phyloP scores from a whole-genome alignment of 1,284 basidiomycete genomes.

The Exobasidium rhododendri region DNA sequence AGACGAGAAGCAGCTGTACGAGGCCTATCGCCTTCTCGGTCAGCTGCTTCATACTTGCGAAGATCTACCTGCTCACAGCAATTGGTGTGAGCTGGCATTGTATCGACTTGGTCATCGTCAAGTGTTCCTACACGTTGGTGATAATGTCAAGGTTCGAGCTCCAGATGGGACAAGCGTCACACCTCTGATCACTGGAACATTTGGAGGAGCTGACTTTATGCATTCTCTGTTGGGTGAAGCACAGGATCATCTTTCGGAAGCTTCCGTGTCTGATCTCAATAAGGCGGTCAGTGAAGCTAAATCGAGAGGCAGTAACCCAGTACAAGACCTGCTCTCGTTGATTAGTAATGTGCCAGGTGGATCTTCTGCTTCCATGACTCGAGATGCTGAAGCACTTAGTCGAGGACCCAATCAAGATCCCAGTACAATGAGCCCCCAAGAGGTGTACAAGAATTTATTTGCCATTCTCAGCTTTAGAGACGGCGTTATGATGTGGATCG shows the following conservation, averaged over 20 bases:
- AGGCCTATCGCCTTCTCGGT: constrained; percentile 57
- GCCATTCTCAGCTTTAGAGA: constrained; percentile 77
- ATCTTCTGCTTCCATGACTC: constrained; percentile 20
- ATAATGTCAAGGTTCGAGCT: constrained; percentile 70
- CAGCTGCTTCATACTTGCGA: constrained; percentile 70
- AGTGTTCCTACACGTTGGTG: constrained; percentile 86
- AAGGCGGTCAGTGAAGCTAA: constrained; percentile 66
- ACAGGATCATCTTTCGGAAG: constrained; percentile 63
- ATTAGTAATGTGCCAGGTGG: constrained; percentile 60
- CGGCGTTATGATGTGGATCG: constrained; percentile 74
- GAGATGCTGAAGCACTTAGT: constrained; percentile 40
- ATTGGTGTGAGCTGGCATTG: constrained; percentile 60
- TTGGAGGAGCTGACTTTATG: constrained; percentile 81
- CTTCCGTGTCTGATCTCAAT: constrained; percentile 83
- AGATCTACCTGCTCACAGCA: constrained; percentile 79
- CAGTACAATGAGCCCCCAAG: constrained; percentile 79
- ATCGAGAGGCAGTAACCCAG: constrained; percentile 36
- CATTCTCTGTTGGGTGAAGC: constrained; percentile 59
- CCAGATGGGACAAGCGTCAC: constrained; percentile 73
- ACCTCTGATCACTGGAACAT: constrained; percentile 83
- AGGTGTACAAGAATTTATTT: constrained; percentile 64
- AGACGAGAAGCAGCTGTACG: constrained; percentile 68
- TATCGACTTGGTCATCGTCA: constrained; percentile 70
- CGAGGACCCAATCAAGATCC: constrained; percentile 55
- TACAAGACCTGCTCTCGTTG: constrained; percentile 52